Conservation (phyloP, 2,329 filamentous ascomycete species). For the Ophiostoma sp. region DNA sequence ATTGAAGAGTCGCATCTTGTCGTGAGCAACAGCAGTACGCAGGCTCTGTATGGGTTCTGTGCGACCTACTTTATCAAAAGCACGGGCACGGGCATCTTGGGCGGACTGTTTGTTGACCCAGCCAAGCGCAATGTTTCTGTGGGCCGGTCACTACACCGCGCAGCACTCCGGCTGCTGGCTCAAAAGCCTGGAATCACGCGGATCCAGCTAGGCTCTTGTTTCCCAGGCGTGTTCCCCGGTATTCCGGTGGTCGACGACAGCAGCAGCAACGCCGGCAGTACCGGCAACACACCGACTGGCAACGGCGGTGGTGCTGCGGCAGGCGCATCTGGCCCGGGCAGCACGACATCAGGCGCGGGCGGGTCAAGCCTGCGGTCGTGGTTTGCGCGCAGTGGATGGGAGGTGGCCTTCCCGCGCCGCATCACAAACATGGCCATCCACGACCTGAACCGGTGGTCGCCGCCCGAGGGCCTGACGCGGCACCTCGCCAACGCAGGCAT, state of each 20-base stretch:
- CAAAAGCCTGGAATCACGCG: constrained; percentile 68
- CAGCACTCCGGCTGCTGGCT: constrained; percentile 68
- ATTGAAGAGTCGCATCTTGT: constrained; percentile 84
- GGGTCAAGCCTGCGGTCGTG: constrained; percentile 54
- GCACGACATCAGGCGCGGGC: not conserved
- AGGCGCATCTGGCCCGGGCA: not conserved
- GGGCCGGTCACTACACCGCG: constrained; percentile 79
- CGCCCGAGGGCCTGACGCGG: constrained; percentile 70
- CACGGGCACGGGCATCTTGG: constrained; percentile 69
- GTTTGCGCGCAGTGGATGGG: constrained; percentile 87
- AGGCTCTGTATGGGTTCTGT: constrained; percentile 85
- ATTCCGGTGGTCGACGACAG: constrained; percentile 58
- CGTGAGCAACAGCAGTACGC: constrained; percentile 87
- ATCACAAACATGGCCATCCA: constrained; percentile 65
- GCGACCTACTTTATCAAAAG: constrained; percentile 74
- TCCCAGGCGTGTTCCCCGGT: constrained; percentile 81
- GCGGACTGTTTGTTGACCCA: constrained; percentile 84
- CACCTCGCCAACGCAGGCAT: constrained; percentile 67
- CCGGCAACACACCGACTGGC: constrained; percentile 18
- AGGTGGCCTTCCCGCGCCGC: constrained; percentile 55
- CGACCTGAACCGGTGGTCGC: constrained; percentile 65
- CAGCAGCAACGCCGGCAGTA: constrained; percentile 20
- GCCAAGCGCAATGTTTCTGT: constrained; percentile 81
- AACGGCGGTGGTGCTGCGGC: not conserved
- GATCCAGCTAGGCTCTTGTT: constrained; percentile 72